These are phyloP conservation scores for Haplographium delicatum DNA, from an alignment of 495 filamentous ascomycete genomes.

Conservation along the genomic window DNA sequence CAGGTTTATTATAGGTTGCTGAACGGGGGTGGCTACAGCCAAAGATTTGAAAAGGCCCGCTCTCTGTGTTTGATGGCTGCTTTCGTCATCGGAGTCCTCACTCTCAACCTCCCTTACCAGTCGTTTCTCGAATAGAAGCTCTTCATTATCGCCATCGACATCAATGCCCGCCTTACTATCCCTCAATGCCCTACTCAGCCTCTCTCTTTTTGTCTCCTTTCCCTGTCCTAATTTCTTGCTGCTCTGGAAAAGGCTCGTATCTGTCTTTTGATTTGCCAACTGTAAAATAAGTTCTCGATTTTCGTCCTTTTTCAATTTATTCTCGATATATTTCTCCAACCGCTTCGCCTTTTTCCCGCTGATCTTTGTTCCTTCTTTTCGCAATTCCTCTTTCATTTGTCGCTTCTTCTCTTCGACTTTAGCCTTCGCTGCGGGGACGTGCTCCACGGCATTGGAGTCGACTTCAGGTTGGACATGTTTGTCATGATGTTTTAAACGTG, in stretches of 20 bases:
- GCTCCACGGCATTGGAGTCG: conserved; percentile 67
- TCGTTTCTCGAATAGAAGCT: conserved; percentile 39
- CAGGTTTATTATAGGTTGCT: conserved; percentile 28
- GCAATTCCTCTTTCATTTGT: conserved; percentile 51
- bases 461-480: conserved; percentile 27
- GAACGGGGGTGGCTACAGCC: background rate
- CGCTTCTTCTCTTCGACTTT: conserved; percentile 64
- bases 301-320: conserved; percentile 90
- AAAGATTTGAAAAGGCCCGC: background rate
- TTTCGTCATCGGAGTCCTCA: conserved; percentile 15
- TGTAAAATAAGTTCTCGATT: conserved; percentile 79
- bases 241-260: conserved; percentile 74
- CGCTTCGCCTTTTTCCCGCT: conserved; percentile 91
- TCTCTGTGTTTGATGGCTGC: conserved; percentile 24
- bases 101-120: conserved; percentile 16
- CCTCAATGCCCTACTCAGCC: conserved; percentile 50
- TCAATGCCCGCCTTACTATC: conserved; percentile 33
- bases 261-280: conserved; percentile 69
- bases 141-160: conserved; percentile 33
- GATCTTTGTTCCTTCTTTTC: conserved; percentile 68
- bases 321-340: conserved; percentile 96
- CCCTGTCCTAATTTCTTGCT: conserved; percentile 67
- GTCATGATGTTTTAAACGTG: conserved; percentile 46
- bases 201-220: conserved; percentile 60
- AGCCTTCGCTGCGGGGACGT: conserved; percentile 53